phyloP scores from a whole-genome alignment of 2,329 filamentous ascomycete species.

The Fusarium solani-melongenae region DNA sequence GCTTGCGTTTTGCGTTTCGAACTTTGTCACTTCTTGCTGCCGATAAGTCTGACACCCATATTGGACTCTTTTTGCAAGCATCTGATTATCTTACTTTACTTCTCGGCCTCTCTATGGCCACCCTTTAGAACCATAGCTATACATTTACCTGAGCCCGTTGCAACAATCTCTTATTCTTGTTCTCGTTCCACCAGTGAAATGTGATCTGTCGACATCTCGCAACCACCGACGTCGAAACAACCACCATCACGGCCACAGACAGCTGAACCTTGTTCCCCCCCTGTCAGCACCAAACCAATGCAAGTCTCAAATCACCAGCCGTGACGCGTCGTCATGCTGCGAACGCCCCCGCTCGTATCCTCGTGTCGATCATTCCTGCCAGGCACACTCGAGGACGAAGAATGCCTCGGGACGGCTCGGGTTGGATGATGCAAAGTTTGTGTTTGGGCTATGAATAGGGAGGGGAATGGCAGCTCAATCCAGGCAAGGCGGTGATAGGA shows the following conservation, averaged over 20 bases:
- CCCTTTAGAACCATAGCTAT: neutral
- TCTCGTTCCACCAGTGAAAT: neutral
- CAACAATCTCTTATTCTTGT: neutral
- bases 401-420: neutral
- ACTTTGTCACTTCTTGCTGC: neutral
- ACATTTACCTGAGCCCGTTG: neutral
- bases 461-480: neutral
- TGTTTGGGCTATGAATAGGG: neutral
- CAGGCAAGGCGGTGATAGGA: neutral
- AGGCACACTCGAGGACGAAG: neutral
- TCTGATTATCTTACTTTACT: neutral
- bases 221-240: neutral
- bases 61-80: neutral
- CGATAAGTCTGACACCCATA: neutral
- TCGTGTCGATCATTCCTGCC: slow-evolving; percentile 1
- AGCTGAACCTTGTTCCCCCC: neutral
- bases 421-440: neutral
- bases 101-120: neutral
- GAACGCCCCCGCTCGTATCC: neutral
- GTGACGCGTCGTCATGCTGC: slow-evolving; percentile 2
- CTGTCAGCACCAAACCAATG: neutral
- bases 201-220: neutral
- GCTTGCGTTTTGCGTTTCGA: slow-evolving; percentile 4
- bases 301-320: neutral
- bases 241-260: neutral